A percentile compares a stretch with the other conserved stretches of the same genome.
These are phyloP conservation scores for Schwanniomyces occidentalis DNA, from an alignment of 805 yeast genomes.

Conservation along the genomic window DNA sequence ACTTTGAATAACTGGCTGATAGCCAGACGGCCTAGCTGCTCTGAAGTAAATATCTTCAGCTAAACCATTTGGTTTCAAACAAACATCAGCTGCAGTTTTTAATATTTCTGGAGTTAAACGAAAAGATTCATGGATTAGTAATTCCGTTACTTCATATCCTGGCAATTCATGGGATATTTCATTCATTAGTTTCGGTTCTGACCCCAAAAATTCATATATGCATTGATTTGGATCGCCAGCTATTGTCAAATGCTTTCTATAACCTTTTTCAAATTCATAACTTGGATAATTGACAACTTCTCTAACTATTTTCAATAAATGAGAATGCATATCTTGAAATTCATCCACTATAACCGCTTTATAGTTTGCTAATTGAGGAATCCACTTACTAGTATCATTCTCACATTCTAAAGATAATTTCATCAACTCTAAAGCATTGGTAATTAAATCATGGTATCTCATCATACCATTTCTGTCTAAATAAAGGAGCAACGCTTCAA, in stretches of 20 bases:
- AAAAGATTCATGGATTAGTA: conserved; percentile 52
- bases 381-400: conserved; percentile 8
- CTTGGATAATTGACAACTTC: conserved; percentile 38
- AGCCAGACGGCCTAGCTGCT: conserved; percentile 18
- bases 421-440: conserved; percentile 30
- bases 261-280: conserved; percentile 7
- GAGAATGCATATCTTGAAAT: conserved; percentile 67
- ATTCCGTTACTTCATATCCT: conserved; percentile 19
- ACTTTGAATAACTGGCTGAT: conserved; percentile 21
- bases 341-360: conserved; percentile 63
- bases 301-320: conserved; percentile 45
- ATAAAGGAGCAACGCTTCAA: conserved; percentile 26
- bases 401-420: conserved; percentile 18
- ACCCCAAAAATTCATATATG: conserved; percentile 66
- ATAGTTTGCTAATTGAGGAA: conserved; percentile 24
- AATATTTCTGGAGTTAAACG: conserved; percentile 62
- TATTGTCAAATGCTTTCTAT: conserved; percentile 53
- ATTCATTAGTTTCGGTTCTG: conserved; percentile 38
- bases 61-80: conserved; percentile 11
- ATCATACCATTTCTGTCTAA: conserved; percentile 33
- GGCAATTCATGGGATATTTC: conserved; percentile 22
- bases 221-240: conserved; percentile 76
- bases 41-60: conserved; percentile 2
- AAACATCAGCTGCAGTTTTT: conserved; percentile 36
- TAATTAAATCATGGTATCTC: conserved; percentile 37